Evolutionary conservation across 1,284 basidiomycete genomes (phyloP), one percentile per base, ranked within the genome.

Genomic region (Malassezia sympodialis): DNA sequence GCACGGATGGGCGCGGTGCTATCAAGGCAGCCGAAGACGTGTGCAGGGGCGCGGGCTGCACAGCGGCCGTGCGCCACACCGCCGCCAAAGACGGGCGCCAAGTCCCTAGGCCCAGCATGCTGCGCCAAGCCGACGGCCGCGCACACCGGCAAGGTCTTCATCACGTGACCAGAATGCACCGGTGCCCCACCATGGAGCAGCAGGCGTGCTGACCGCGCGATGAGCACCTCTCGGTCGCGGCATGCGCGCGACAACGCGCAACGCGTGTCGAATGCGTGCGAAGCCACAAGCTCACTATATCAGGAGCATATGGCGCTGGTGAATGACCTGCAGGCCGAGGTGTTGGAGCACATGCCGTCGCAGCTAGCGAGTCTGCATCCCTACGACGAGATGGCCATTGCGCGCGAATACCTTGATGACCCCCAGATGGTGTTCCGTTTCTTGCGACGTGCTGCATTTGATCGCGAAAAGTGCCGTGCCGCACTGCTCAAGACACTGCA

Each of bases 331-430:
- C 54, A 48, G 14, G 17, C 35, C 4, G 26, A 49, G 15, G 10
- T 51, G 28, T 14, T 56, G 10, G 49, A 40, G 8, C 49, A 42
- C 8, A 49, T 30, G 42, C 28, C 43, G 2, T n/a, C n/a, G 27
- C 23, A 31, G 27, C 45, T 56, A 4, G 17, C 35, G 8, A 21
- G 23, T 8, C 14, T 24, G 27, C 35, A n/a, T 15, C 12, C 34
- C 15, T 56, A 42, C 24, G 14, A 34, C 3, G 54, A 50, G 42
- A 34, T 50, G 19, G 30, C 19, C 5, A 8, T 42, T 6, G 48
- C 35, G 21, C 54, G 41, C n/a, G 44, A 40, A 11, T 56, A 46
- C 28, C 27, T 56, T 7, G 44, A 56, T 32, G 54, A 56, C 21
- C 17, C n/a, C 7, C 30, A 28, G 10, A 28, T 51, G 21, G 23